A percentile compares a stretch with the other conserved stretches of the same genome.
Conservation (phyloP, 1,284 basidiomycete species). For the Sutorius eximius region DNA sequence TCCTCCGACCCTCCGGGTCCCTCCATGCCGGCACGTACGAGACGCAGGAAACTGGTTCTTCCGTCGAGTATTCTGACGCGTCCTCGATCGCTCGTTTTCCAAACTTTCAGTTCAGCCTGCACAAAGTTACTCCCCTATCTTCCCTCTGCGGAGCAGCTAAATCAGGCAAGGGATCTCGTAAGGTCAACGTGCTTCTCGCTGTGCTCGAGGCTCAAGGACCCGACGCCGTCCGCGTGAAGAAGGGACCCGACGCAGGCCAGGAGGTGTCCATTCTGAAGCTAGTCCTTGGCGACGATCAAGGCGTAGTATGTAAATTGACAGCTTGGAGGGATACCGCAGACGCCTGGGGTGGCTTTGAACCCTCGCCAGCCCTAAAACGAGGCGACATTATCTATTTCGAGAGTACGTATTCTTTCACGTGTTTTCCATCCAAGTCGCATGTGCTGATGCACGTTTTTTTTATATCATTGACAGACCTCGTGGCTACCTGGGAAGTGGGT, state of each 20-base stretch:
- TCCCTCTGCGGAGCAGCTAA: slow-evolving; percentile 29
- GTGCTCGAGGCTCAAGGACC: slow-evolving; percentile 74
- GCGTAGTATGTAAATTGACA: slow-evolving; percentile 63
- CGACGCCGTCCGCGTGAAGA: slow-evolving; percentile 61
- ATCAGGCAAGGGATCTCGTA: slow-evolving; percentile 37
- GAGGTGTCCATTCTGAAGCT: slow-evolving; percentile 64
- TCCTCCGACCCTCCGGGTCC: slow-evolving; percentile 36
- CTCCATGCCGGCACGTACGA: slow-evolving; percentile 40
- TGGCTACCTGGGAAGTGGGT: slow-evolving; percentile 43
- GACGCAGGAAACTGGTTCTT: slow-evolving; percentile 45
- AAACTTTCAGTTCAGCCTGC: slow-evolving; percentile 62
- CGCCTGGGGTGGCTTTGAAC: slow-evolving; percentile 56
- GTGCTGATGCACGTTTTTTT: slow-evolving; percentile 23
- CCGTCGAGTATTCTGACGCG: slow-evolving; percentile 53
- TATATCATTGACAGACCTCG: slow-evolving; percentile 45
- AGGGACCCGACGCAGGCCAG: slow-evolving; percentile 63
- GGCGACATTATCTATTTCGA: slow-evolving; percentile 69
- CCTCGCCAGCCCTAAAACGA: slow-evolving; percentile 47
- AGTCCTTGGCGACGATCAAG: slow-evolving; percentile 67
- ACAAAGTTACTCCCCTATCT: slow-evolving; percentile 51
- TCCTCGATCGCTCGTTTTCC: slow-evolving; percentile 70
- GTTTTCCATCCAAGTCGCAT: slow-evolving; percentile 7
- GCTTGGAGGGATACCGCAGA: slow-evolving; percentile 77
- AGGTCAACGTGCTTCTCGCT: slow-evolving; percentile 59
- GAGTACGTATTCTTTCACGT: slow-evolving; percentile 45